phyloP scores from a whole-genome alignment of 2,329 filamentous ascomycete genomes.

The Lomentospora prolificans region DNA sequence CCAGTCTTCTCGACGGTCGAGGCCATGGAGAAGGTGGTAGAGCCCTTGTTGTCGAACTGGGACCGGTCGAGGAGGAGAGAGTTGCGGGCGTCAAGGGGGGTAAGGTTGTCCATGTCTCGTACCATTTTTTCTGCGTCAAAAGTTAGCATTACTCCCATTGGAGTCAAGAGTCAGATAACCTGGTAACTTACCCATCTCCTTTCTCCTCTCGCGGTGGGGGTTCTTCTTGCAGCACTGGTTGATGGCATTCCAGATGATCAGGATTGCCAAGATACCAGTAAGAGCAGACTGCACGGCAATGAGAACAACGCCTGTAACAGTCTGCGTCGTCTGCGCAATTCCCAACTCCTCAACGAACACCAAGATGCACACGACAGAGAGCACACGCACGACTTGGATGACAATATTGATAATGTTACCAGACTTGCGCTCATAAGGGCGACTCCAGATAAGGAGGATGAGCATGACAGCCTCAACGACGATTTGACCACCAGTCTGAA shows the following conservation, averaged over 20 bases:
- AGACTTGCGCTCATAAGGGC: constrained; percentile 79
- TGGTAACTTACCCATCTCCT: constrained; percentile 78
- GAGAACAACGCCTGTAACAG: constrained; percentile 82
- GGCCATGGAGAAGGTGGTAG: constrained; percentile 33
- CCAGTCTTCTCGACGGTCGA: constrained; percentile 26
- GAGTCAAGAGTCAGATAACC: too few species aligned
- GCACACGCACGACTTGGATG: constrained; percentile 79
- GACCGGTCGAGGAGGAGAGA: constrained; percentile 63
- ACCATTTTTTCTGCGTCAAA: constrained; percentile 57
- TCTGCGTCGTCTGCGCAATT: constrained; percentile 85
- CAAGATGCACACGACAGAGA: constrained; percentile 82
- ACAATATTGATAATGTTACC: constrained; percentile 88
- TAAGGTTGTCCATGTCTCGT: constrained; percentile 72
- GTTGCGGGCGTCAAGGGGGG: constrained; percentile 77
- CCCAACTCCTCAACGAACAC: constrained; percentile 91
- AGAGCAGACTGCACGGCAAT: constrained; percentile 84
- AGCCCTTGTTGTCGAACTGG: constrained; percentile 22
- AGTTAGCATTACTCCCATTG: too few species aligned
- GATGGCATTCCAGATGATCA: constrained; percentile 84
- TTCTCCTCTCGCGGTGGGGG: constrained; percentile 78
- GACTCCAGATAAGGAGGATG: constrained; percentile 67
- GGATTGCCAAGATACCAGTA: constrained; percentile 71
- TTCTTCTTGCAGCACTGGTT: constrained; percentile 77
- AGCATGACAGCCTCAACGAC: constrained; percentile 75
- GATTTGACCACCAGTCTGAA: constrained; percentile 71